Evolutionary conservation across 441 rosid genomes (phyloP), one percentile per base, ranked within the genome.

Genomic region (Populus tomentosa): DNA sequence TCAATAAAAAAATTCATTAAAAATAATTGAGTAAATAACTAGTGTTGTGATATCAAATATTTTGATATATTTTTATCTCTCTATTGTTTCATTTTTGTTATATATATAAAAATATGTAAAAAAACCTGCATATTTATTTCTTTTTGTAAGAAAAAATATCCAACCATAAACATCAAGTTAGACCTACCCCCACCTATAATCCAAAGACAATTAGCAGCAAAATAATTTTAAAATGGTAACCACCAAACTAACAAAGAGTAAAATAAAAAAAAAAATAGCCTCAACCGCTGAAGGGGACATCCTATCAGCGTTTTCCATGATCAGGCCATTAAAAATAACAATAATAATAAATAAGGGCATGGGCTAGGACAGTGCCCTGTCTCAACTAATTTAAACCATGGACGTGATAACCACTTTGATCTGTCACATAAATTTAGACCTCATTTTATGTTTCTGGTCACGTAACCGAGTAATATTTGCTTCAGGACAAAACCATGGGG

Each of bases 391-490:
- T 82, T 67, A 78, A 80, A 79, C 88, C 8, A 83, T 69, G 85
- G 90, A 89, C 92, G 89, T 93, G 95, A 82, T 85, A 88, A 86
- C 85, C 89, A 87, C 94, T 87, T 78, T 74, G 63, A 46, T 7
- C 64, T 23, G 26, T 59, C 33, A 61, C 76, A 77, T 82, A 82
- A 78, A 83, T 78, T 83, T 53, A 61, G 30, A 35, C 46, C 10
- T 16, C 10, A 28, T 78, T 68, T 69, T 62, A 24, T 66, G 67
- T 77, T 76, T 70, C 80, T 69, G 75, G 26, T 46, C 62, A 38
- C 53, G 36, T 66, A 35, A 42, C 35, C 71, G 24, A n/a, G 65
- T 26, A n/a, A 65, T 20, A 61, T 62, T 14, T 8, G 70, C 73
- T 65, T 53, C 78, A 50, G 71, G 79, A 67, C 61, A 72, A 79